phyloP scores from a whole-genome alignment of 1,284 basidiomycete genomes.

The Ceratobasidium sp. region DNA sequence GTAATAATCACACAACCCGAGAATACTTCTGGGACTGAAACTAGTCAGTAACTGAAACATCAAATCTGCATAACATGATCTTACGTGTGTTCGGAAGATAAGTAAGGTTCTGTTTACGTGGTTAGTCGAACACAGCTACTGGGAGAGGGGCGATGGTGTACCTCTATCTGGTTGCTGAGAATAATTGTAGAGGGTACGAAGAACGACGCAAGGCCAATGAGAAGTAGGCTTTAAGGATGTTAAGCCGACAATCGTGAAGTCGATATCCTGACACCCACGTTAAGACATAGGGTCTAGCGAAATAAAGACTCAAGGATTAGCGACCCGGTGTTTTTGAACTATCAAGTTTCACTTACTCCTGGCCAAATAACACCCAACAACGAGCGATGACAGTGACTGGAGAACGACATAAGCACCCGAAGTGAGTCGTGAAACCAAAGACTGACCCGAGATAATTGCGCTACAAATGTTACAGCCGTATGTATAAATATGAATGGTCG shows the following conservation, averaged over 20 bases:
- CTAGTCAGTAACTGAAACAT: too few relatives aligned
- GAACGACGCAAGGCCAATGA: background rate
- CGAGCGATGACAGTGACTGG: background rate
- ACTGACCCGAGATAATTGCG: background rate
- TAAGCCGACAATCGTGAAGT: too few relatives aligned
- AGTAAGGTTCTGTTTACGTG: background rate
- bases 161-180: background rate
- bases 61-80: background rate
- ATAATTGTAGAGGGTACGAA: background rate
- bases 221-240: background rate
- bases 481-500: background rate
- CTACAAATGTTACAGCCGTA: background rate
- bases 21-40: conserved; percentile 12
- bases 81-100: conserved; percentile 8
- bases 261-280: too few relatives aligned
- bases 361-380: conserved; percentile 23
- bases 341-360: background rate
- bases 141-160: background rate
- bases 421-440: too few relatives aligned
- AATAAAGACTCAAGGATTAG: background rate
- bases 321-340: background rate
- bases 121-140: background rate
- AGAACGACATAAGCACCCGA: background rate
- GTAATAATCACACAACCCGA: conserved; percentile 2
- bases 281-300: background rate